phyloP scores from a whole-genome alignment of 2,329 filamentous ascomycete genomes.

The Laburnicola sp. region DNA sequence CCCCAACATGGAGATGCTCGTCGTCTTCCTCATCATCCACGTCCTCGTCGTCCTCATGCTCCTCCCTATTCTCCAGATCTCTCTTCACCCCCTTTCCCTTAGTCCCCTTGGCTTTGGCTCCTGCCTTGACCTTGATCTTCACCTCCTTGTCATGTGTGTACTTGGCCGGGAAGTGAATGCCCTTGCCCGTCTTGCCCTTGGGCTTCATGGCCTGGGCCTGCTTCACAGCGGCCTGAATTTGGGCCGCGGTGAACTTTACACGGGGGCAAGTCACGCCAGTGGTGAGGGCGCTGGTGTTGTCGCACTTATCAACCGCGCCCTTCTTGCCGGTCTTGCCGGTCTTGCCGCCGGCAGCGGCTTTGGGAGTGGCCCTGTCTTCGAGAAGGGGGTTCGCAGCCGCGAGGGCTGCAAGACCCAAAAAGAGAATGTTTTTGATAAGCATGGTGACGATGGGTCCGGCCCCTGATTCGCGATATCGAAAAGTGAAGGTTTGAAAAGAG shows the following conservation, averaged over 20 bases:
- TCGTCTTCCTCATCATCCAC: neutral
- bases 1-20: neutral
- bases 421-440: conserved; percentile 6
- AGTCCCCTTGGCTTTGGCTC: neutral
- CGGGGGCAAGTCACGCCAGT: too few relatives aligned
- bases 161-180: too few relatives aligned
- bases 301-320: too few relatives aligned
- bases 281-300: neutral
- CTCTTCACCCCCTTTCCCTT: neutral
- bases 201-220: too few relatives aligned
- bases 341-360: too few relatives aligned
- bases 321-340: too few relatives aligned
- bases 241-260: too few relatives aligned
- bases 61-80: neutral
- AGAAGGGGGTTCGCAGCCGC: conserved; percentile 6
- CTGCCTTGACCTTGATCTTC: too few relatives aligned
- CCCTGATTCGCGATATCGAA: neutral
- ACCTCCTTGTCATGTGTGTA: too few relatives aligned
- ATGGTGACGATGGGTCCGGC: conserved; percentile 3
- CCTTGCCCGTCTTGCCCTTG: too few relatives aligned
- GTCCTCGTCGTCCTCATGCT: neutral
- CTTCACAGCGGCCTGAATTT: too few relatives aligned
- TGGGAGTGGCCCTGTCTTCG: neutral
- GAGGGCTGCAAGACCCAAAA: conserved; percentile 4
- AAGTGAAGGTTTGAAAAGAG: too few relatives aligned